phyloP scores from a whole-genome alignment of 140 eudicot species.

The Erigeron philadelphicus region DNA sequence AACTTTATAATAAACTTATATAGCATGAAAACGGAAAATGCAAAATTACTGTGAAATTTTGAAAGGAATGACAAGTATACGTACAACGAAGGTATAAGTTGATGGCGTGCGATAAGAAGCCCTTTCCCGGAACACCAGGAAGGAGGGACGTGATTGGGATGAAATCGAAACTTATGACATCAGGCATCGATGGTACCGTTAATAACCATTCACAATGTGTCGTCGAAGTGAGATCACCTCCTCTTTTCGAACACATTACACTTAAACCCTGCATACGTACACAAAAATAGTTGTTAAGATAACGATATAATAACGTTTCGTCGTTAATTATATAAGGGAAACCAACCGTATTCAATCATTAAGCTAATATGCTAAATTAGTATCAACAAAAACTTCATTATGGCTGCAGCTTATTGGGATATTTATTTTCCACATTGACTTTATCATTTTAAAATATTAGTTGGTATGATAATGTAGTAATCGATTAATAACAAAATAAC shows the following conservation, averaged over 20 bases:
- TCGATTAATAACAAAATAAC: background rate
- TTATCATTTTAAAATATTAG: too few relatives aligned
- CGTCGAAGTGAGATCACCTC: conserved; percentile 61
- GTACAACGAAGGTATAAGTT: conserved; percentile 87
- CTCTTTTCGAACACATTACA: conserved; percentile 68
- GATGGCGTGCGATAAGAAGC: conserved; percentile 88
- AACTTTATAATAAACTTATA: too few relatives aligned
- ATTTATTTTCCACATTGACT: too few relatives aligned
- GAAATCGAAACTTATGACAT: conserved; percentile 66
- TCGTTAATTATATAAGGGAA: too few relatives aligned
- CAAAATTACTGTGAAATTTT: background rate
- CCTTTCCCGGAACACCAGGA: conserved; percentile 73
- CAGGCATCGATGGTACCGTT: conserved; percentile 71
- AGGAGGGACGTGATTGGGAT: conserved; percentile 91
- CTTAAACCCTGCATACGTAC: conserved; percentile 56
- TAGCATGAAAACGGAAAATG: background rate
- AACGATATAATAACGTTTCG: too few relatives aligned
- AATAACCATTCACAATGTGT: conserved; percentile 82
- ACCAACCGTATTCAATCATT: too few relatives aligned
- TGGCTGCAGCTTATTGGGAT: too few relatives aligned
- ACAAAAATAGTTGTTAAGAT: background rate
- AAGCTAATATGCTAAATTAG: too few relatives aligned
- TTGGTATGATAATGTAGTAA: background rate
- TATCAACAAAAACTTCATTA: too few relatives aligned
- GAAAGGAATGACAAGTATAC: conserved; percentile 17